Percentiles rank a stretch among this genome's conserved stretches.
Evolutionary conservation across 2,329 filamentous ascomycete species (phyloP).

Genomic region (Fusarium sp.): DNA sequence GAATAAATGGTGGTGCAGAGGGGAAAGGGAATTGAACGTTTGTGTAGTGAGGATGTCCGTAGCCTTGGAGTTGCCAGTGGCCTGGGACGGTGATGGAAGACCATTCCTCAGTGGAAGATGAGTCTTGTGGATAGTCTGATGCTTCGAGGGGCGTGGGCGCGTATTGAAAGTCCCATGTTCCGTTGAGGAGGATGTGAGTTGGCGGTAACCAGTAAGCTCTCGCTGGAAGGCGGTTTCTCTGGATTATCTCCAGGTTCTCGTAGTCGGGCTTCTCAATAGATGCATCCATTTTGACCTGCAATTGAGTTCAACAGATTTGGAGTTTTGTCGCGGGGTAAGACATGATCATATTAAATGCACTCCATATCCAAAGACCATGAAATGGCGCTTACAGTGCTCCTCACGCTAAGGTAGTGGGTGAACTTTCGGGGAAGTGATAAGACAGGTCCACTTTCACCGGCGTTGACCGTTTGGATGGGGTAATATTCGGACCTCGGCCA

Average conservation of each 20-base stretch:
- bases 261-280: constrained; percentile 7
- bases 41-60: constrained; percentile 14
- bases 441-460: constrained; percentile 12
- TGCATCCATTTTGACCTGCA: background rate
- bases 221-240: constrained; percentile 5
- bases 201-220: constrained; percentile 19
- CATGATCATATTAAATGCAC: too few relatives aligned
- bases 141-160: constrained; percentile 4
- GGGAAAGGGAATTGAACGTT: constrained; percentile 21
- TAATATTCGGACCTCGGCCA: background rate
- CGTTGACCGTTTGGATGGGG: constrained; percentile 1
- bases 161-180: constrained; percentile 19
- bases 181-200: constrained; percentile 12
- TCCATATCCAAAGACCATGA: too few relatives aligned
- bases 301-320: too few relatives aligned
- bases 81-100: background rate
- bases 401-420: background rate
- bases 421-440: constrained; percentile 9
- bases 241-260: constrained; percentile 14
- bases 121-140: background rate
- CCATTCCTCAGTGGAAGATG: background rate
- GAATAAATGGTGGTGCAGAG: constrained; percentile 11
- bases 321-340: too few relatives aligned
- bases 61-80: constrained; percentile 17
- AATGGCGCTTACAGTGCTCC: background rate